Percentiles rank a stretch among this genome's conserved stretches.
These are phyloP conservation scores for Ananas comosus DNA, from an alignment of 176 grass and related monocot genomes.

Conservation along the genomic window DNA sequence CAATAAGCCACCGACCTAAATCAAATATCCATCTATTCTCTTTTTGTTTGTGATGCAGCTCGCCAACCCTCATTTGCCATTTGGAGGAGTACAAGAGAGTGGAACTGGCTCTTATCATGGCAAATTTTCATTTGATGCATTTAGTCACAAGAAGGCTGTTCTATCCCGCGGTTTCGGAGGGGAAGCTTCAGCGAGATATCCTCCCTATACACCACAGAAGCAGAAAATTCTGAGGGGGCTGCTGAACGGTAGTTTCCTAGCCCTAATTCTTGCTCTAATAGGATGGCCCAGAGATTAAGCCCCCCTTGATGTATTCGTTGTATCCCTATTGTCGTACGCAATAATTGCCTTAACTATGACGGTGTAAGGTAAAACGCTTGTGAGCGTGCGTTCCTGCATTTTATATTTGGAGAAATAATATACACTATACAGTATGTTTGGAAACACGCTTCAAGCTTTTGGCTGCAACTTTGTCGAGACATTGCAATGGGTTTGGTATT, in stretches of 20 bases:
- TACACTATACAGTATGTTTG: no score
- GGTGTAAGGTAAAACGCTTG: not conserved
- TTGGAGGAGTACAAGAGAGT: conserved; percentile 82
- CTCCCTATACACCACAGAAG: conserved; percentile 56
- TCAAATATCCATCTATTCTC: not conserved
- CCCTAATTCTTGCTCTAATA: conserved; percentile 48
- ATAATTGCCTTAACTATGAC: not conserved
- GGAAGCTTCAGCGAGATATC: conserved; percentile 57
- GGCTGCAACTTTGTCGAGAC: no score
- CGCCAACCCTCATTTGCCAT: conserved; percentile 52
- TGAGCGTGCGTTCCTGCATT: no score
- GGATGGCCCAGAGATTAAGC: conserved; percentile 35
- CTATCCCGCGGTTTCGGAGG: conserved; percentile 40
- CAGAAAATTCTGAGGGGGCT: conserved; percentile 64
- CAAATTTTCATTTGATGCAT: conserved; percentile 80
- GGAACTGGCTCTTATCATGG: conserved; percentile 79
- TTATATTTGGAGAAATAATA: no score
- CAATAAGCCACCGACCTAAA: not conserved
- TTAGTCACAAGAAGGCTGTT: conserved; percentile 72
- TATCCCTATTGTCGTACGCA: not conserved
- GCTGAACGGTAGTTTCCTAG: conserved; percentile 61
- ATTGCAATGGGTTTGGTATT: no score
- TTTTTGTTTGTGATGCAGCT: conserved; percentile 27
- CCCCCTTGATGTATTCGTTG: not conserved
- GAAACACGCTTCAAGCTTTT: no score